A percentile compares a stretch with the other conserved stretches of the same genome.
These are phyloP conservation scores for Mrakia gelida DNA, from an alignment of 768 basidiomycete species.

Conservation along the genomic window DNA sequence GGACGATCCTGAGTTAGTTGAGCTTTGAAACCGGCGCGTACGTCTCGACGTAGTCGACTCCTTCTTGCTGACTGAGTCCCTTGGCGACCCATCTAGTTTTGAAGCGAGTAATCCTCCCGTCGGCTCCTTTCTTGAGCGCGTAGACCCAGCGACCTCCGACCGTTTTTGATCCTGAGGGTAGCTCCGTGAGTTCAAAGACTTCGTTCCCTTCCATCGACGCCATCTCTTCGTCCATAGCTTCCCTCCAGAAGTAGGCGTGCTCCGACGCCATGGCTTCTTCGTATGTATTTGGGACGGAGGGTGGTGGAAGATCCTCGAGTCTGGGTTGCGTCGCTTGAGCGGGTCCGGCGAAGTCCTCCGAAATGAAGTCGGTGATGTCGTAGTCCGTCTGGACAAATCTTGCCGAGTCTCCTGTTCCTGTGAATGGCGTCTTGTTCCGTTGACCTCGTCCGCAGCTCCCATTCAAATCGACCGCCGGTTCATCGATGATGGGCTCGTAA, in stretches of 20 bases:
- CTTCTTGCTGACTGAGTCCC: conserved; percentile 48
- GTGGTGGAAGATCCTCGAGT: too few relatives aligned
- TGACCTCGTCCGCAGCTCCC: too few relatives aligned
- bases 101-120: conserved; percentile 46
- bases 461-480: too few relatives aligned
- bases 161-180: conserved; percentile 41
- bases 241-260: conserved; percentile 35
- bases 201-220: conserved; percentile 38
- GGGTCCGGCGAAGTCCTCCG: too few relatives aligned
- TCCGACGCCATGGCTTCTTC: conserved; percentile 35
- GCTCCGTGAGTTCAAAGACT: conserved; percentile 43
- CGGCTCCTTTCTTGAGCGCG: conserved; percentile 46
- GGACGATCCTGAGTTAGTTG: not conserved
- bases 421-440: too few relatives aligned
- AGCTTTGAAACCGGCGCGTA: conserved; percentile 20
- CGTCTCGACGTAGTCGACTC: conserved; percentile 49
- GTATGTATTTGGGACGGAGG: not conserved
- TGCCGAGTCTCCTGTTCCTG: too few relatives aligned
- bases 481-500: too few relatives aligned
- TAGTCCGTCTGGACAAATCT: too few relatives aligned
- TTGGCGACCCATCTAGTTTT: conserved; percentile 50
- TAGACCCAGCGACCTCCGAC: conserved; percentile 51
- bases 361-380: too few relatives aligned
- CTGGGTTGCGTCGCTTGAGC: too few relatives aligned
- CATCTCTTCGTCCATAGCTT: conserved; percentile 39